These are phyloP conservation scores for Golubevia sp. DNA, from an alignment of 1,284 basidiomycete species.

Conservation along the genomic window DNA sequence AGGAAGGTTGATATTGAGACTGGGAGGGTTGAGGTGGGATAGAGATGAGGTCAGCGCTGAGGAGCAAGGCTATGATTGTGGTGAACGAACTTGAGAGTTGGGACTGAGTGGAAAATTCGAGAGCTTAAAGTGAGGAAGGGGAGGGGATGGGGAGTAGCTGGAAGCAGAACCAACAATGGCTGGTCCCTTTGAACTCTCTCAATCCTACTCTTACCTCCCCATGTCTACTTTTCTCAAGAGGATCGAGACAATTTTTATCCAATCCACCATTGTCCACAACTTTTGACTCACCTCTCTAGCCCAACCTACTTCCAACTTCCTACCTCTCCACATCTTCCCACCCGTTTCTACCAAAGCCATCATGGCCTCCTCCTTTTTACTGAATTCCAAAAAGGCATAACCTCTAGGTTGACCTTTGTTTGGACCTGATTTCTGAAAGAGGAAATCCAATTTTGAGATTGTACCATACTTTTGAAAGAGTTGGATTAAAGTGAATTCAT, in stretches of 20 bases:
- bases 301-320: slow-evolving; percentile 32
- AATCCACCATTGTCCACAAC: background rate
- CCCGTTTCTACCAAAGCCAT: slow-evolving; percentile 22
- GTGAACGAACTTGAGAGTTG: no score
- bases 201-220: background rate
- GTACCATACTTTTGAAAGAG: slow-evolving; percentile 35
- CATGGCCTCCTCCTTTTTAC: slow-evolving; percentile 19
- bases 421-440: slow-evolving; percentile 43
- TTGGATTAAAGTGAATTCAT: slow-evolving; percentile 32
- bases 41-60: background rate
- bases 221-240: background rate
- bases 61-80: no score
- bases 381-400: slow-evolving; percentile 45
- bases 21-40: background rate
- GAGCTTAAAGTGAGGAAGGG: background rate
- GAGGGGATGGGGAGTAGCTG: background rate
- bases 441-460: slow-evolving; percentile 39
- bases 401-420: slow-evolving; percentile 39
- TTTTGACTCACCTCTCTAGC: slow-evolving; percentile 20
- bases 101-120: background rate
- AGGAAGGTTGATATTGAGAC: slow-evolving; percentile 10
- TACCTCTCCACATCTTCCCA: slow-evolving; percentile 26
- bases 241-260: no score
- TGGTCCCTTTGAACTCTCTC: slow-evolving; percentile 25
- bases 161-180: no score